phyloP scores from a whole-genome alignment of 208 protist species.

The Phytomonas francai region DNA sequence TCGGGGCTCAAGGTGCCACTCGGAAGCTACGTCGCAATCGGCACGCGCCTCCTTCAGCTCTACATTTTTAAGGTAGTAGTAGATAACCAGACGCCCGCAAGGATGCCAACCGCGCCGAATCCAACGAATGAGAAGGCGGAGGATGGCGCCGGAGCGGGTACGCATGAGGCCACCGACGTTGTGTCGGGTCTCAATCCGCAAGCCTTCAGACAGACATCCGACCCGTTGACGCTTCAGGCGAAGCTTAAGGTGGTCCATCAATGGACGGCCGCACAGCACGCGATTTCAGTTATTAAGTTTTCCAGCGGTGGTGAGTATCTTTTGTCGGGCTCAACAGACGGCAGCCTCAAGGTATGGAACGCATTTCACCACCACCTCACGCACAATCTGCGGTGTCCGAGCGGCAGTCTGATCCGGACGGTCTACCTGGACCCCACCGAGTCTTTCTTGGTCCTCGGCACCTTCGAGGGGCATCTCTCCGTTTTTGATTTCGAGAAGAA shows the following conservation, averaged over 20 bases:
- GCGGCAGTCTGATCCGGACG: slow-evolving; percentile 45
- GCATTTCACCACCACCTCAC: slow-evolving; percentile 87
- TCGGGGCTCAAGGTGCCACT: slow-evolving; percentile 26
- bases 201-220: neutral
- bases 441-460: slow-evolving; percentile 56
- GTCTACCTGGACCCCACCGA: slow-evolving; percentile 56
- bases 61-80: slow-evolving; percentile 61
- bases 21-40: slow-evolving; percentile 74
- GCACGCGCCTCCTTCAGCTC: slow-evolving; percentile 73
- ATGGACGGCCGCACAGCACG: slow-evolving; percentile 85
- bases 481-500: slow-evolving; percentile 81
- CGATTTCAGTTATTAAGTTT: slow-evolving; percentile 77
- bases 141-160: neutral
- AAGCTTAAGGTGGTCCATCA: slow-evolving; percentile 29
- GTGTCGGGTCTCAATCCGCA: neutral
- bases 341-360: slow-evolving; percentile 83
- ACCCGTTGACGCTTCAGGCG: neutral
- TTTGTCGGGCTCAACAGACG: slow-evolving; percentile 75
- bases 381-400: slow-evolving; percentile 69
- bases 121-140: slow-evolving; percentile 1
- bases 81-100: slow-evolving; percentile 10
- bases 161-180: neutral
- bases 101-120: neutral
- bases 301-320: slow-evolving; percentile 56
- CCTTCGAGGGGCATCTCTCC: slow-evolving; percentile 78